Evolutionary conservation across 306 rosid species (phyloP).

Genomic region (Biancaea sappan): DNA sequence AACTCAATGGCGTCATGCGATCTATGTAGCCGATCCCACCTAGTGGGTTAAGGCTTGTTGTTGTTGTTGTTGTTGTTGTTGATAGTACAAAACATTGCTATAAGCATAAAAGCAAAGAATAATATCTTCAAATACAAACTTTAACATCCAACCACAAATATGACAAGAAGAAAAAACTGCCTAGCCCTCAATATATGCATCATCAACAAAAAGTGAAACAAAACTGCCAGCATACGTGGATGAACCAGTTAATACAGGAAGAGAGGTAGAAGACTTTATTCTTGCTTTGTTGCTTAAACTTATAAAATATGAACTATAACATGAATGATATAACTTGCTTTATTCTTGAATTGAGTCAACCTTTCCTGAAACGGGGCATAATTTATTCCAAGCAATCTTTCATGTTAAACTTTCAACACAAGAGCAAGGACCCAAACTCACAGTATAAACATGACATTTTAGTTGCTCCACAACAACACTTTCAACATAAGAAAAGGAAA

Average conservation of each 20-base stretch:
- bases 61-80: too few species aligned
- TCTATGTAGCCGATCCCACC: too few species aligned
- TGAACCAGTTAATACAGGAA: background rate
- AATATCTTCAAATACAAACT: background rate
- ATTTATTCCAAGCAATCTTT: conserved; percentile 6
- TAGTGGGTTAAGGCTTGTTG: too few species aligned
- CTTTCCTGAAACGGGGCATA: conserved; percentile 2
- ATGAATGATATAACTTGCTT: background rate
- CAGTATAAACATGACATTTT: conserved; percentile 14
- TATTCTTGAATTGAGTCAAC: background rate
- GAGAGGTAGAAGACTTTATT: background rate
- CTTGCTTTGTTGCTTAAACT: background rate
- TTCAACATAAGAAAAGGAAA: background rate
- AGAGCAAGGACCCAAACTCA: background rate
- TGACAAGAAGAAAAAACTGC: background rate
- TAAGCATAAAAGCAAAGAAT: background rate
- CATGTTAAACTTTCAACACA: conserved; percentile 8
- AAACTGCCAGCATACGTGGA: background rate
- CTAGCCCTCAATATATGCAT: background rate
- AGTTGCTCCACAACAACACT: conserved; percentile 4
- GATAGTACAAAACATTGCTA: background rate
- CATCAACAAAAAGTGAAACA: background rate
- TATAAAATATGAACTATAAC: background rate
- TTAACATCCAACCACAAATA: background rate
- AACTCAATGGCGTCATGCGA: too few species aligned